phyloP scores from a whole-genome alignment of 2,329 filamentous ascomycete genomes.

The Tolypocladium capitatum region DNA sequence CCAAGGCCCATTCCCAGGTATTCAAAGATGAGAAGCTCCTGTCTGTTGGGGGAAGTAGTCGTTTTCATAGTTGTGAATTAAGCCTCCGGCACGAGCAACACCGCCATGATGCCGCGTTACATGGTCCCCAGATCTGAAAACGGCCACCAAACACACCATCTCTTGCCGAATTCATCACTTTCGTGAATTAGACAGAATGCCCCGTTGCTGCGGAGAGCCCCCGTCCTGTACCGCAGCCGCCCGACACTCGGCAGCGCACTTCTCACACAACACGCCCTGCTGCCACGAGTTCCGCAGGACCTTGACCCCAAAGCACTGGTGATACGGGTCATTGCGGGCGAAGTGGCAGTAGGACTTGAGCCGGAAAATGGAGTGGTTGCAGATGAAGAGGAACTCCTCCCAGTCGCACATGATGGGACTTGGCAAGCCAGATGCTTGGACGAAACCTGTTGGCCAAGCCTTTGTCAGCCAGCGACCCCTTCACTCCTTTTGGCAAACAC shows the following conservation, averaged over 20 bases:
- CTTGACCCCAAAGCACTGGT: slow-evolving; percentile 57
- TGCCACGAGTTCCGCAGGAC: slow-evolving; percentile 47
- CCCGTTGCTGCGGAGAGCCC: neutral
- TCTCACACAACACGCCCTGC: slow-evolving; percentile 39
- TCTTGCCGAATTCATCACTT: neutral
- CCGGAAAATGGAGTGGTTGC: slow-evolving; percentile 45
- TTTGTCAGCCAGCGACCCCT: neutral
- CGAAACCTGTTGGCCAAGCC: neutral
- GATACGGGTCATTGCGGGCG: slow-evolving; percentile 57
- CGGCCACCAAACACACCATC: neutral
- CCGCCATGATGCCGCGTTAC: neutral
- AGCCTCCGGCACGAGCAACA: neutral
- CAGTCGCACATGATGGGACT: slow-evolving; percentile 51
- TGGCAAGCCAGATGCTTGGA: neutral
- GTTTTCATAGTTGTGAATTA: neutral
- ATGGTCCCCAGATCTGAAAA: too few relatives aligned
- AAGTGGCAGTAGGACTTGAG: slow-evolving; percentile 62
- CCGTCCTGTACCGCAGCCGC: neutral
- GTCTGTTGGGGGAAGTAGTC: too few relatives aligned
- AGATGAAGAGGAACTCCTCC: slow-evolving; percentile 55
- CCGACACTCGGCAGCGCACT: slow-evolving; percentile 21
- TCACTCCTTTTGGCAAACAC: neutral
- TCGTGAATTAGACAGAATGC: neutral
- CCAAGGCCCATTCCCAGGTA: neutral
- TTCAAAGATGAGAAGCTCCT: neutral